Conservation (phyloP, 2,329 filamentous ascomycete genomes). For the Monilinia polystroma region DNA sequence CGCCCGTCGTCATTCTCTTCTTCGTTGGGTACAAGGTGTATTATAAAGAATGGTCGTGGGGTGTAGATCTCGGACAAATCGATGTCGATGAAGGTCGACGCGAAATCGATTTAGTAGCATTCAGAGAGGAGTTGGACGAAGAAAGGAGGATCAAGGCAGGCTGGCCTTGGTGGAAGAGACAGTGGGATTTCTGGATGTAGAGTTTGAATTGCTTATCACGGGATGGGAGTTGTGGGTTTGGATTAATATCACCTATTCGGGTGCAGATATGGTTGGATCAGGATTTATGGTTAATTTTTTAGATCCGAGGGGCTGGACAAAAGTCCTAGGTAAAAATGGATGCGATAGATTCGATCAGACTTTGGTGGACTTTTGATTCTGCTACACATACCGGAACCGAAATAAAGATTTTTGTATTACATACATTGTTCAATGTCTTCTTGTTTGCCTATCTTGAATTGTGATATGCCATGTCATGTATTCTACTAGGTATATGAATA, state of each 20-base stretch:
- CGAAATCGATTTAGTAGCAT: conserved; percentile 37
- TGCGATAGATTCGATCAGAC: neutral
- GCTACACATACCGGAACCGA: neutral
- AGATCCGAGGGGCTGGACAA: neutral
- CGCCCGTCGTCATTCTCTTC: conserved; percentile 54
- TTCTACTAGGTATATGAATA: too few species aligned
- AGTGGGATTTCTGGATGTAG: conserved; percentile 31
- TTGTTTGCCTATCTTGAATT: conserved; percentile 20
- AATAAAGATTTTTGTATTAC: neutral
- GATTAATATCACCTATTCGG: neutral
- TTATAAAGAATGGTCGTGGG: conserved; percentile 36
- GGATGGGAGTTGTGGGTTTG: conserved; percentile 3
- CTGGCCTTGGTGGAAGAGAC: conserved; percentile 38
- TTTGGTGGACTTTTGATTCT: neutral
- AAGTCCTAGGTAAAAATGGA: neutral
- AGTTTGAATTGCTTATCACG: neutral
- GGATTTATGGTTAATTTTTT: neutral
- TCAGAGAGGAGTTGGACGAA: conserved; percentile 37
- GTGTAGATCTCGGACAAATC: conserved; percentile 35
- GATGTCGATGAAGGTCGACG: conserved; percentile 39
- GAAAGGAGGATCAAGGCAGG: conserved; percentile 36
- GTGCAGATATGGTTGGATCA: neutral
- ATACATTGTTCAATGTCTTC: neutral
- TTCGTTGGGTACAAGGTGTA: conserved; percentile 67
- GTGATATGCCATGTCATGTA: neutral